Percentiles rank a stretch among this genome's conserved stretches.
These are phyloP conservation scores for Aegilops umbellulata DNA, from an alignment of 176 grass and related monocot species.

Conservation along the genomic window DNA sequence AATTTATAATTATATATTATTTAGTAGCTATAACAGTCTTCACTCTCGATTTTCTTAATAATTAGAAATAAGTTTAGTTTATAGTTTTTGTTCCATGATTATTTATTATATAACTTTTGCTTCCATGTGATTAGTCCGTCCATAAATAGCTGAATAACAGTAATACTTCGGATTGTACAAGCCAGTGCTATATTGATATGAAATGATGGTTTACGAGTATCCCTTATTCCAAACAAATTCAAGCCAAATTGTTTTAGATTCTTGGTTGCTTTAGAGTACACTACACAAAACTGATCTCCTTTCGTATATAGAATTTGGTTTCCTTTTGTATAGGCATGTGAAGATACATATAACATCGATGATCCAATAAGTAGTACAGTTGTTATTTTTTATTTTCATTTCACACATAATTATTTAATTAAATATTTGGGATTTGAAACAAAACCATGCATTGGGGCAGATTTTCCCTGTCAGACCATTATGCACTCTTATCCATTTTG, in stretches of 20 bases:
- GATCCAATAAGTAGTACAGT: background rate
- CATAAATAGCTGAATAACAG: too few species aligned
- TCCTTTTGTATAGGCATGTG: background rate
- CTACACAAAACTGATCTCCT: background rate
- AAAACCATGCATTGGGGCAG: background rate
- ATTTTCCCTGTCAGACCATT: background rate
- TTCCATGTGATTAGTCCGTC: too few species aligned
- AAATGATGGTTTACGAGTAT: conserved; percentile 5
- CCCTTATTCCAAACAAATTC: background rate
- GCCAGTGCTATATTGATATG: background rate
- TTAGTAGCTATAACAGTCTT: too few species aligned
- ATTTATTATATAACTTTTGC: too few species aligned
- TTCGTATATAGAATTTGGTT: background rate
- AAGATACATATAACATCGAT: background rate
- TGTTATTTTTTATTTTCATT: background rate
- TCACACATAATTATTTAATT: background rate
- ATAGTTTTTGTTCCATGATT: too few species aligned
- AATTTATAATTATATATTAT: too few species aligned
- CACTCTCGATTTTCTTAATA: too few species aligned
- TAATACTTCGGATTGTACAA: too few species aligned
- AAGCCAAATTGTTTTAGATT: background rate
- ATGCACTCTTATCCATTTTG: background rate
- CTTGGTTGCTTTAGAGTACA: background rate
- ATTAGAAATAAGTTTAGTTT: too few species aligned
- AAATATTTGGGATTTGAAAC: background rate